Evolutionary conservation across 169 alveolate species (phyloP).

Genomic region (Plasmodium ovale): DNA sequence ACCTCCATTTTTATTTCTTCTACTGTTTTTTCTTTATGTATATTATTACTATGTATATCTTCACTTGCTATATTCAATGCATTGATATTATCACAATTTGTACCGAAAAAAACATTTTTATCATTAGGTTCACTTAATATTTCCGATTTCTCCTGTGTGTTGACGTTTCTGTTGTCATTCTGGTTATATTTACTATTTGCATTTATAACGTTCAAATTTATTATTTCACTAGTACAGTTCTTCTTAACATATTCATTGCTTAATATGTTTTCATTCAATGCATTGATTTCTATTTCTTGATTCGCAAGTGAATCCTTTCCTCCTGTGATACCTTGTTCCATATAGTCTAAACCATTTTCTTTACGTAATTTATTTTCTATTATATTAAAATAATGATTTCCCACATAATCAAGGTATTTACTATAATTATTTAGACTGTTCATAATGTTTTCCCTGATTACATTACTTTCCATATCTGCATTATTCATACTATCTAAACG

Average conservation of each 20-base stretch:
- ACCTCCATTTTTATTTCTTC: constrained; percentile 5
- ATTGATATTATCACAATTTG: constrained; percentile 2
- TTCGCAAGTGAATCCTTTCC: no score
- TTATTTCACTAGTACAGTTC: not conserved
- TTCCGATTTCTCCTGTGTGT: not conserved
- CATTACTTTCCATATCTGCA: not conserved
- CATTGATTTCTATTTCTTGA: not conserved
- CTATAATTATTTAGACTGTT: not conserved
- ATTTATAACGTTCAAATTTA: not conserved
- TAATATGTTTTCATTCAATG: not conserved
- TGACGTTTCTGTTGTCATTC: not conserved
- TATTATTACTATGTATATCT: not conserved
- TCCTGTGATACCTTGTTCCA: not conserved
- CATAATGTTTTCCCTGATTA: not conserved
- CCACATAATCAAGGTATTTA: not conserved
- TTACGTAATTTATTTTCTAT: constrained; percentile 17
- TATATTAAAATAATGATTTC: not conserved
- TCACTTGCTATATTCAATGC: not conserved
- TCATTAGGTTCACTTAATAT: constrained; percentile 2
- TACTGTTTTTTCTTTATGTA: constrained; percentile 4
- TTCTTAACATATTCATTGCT: not conserved
- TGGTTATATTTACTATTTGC: not conserved
- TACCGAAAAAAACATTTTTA: not conserved
- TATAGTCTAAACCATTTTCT: not conserved
- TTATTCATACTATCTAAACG: not conserved